phyloP scores from a whole-genome alignment of 108 stramenopile genomes.

The Fragilaria radians region DNA sequence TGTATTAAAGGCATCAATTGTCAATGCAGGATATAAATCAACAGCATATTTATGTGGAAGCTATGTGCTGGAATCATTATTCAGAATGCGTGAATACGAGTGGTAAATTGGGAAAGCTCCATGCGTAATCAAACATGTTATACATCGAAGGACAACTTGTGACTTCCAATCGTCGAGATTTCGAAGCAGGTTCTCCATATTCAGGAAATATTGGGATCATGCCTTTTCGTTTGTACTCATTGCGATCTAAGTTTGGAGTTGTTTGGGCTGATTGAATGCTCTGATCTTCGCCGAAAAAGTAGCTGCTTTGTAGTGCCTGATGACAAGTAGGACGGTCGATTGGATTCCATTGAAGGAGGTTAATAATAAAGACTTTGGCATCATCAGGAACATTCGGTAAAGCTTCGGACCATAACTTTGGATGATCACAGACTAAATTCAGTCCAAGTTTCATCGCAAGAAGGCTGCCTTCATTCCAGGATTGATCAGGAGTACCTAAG shows the following conservation, averaged over 20 bases:
- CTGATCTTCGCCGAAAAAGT: constrained; percentile 44
- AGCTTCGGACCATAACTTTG: constrained; percentile 24
- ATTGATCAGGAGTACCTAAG: constrained; percentile 54
- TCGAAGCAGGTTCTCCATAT: neutral
- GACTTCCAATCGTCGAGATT: neutral
- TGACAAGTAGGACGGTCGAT: constrained; percentile 53
- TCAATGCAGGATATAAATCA: too few species aligned
- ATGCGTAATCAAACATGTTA: neutral
- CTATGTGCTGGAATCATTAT: too few species aligned
- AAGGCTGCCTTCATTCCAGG: constrained; percentile 8
- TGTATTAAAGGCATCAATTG: too few species aligned
- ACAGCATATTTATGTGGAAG: too few species aligned
- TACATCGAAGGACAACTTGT: neutral
- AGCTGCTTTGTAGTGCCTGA: constrained; percentile 57
- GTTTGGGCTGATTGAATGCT: neutral
- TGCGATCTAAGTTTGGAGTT: neutral
- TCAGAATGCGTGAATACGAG: too few species aligned
- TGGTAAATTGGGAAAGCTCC: neutral
- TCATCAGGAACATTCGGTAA: constrained; percentile 45
- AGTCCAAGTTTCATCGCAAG: constrained; percentile 6
- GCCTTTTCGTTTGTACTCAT: neutral
- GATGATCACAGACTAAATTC: neutral
- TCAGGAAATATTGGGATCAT: neutral
- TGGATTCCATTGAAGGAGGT: constrained; percentile 59
- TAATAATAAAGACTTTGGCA: constrained; percentile 17